phyloP scores from a whole-genome alignment of 352 stramenopile genomes.

The Phytophthora meadii region DNA sequence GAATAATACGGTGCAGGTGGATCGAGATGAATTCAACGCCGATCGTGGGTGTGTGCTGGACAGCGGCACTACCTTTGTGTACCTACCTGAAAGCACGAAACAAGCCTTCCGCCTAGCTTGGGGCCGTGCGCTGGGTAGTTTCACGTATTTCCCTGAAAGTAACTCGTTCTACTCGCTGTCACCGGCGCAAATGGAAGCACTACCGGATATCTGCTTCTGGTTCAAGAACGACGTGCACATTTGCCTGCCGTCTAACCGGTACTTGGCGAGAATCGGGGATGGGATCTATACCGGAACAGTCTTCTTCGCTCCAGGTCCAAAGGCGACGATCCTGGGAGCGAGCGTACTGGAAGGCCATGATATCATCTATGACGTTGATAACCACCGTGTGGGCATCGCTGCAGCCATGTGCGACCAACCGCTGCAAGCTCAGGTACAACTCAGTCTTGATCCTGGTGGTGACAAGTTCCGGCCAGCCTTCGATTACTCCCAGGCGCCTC shows the following conservation, averaged over 20 bases:
- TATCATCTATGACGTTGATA: conserved; percentile 84
- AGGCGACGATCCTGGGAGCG: conserved; percentile 78
- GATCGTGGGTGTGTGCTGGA: conserved; percentile 80
- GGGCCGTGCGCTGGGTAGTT: conserved; percentile 47
- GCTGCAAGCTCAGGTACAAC: conserved; percentile 39
- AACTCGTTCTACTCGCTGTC: conserved; percentile 54
- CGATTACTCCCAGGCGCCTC: conserved; percentile 45
- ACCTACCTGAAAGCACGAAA: conserved; percentile 53
- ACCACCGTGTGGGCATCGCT: conserved; percentile 70
- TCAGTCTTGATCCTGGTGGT: conserved; percentile 67
- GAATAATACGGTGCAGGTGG: conserved; percentile 43
- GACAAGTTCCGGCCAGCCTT: conserved; percentile 56
- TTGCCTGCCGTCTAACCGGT: conserved; percentile 57
- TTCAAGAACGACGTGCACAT: conserved; percentile 69
- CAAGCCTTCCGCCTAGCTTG: conserved; percentile 58
- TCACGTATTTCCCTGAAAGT: conserved; percentile 51
- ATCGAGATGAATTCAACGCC: conserved; percentile 56
- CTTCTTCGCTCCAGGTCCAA: conserved; percentile 69
- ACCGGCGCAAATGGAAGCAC: conserved; percentile 29
- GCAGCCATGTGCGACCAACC: conserved; percentile 56
- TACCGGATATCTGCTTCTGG: conserved; percentile 74
- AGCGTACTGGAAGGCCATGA: conserved; percentile 74
- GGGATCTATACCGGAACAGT: conserved; percentile 66
- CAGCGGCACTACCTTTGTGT: conserved; percentile 83
- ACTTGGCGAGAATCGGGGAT: conserved; percentile 49